Evolutionary conservation across 106 monocot genomes (phyloP).

Genomic region (Acanthochlamys bracteata): DNA sequence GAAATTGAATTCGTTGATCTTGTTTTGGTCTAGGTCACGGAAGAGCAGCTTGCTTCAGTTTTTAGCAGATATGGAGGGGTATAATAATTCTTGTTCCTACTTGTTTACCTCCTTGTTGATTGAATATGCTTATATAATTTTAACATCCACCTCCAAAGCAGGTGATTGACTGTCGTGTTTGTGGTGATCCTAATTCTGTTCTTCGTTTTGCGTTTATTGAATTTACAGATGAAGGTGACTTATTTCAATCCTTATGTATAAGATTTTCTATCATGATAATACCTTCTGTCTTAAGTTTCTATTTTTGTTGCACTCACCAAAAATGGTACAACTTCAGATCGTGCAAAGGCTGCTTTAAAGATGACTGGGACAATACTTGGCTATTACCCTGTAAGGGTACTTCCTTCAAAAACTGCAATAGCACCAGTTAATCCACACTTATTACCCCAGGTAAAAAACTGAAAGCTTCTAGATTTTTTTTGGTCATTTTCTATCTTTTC

Average conservation of each 20-base stretch:
- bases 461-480: background rate
- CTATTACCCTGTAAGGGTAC: slow-evolving; percentile 42
- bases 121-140: background rate
- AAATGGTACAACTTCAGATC: slow-evolving; percentile 23
- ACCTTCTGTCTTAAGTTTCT: background rate
- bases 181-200: slow-evolving; percentile 48
- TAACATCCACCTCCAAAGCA: slow-evolving; percentile 4
- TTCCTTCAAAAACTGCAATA: slow-evolving; percentile 50
- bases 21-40: slow-evolving; percentile 31
- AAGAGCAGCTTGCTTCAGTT: slow-evolving; percentile 43
- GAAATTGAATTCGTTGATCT: background rate
- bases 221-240: slow-evolving; percentile 35
- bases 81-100: background rate
- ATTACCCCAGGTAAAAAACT: slow-evolving; percentile 24
- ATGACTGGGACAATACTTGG: slow-evolving; percentile 39
- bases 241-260: background rate
- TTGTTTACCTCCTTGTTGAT: slow-evolving; percentile 1
- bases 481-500: background rate
- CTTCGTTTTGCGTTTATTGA: slow-evolving; percentile 50
- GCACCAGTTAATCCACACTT: slow-evolving; percentile 35
- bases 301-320: background rate
- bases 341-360: slow-evolving; percentile 31
- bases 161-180: slow-evolving; percentile 47
- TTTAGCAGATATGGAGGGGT: slow-evolving; percentile 38
- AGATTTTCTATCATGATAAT: background rate